Percentiles rank a stretch among this genome's conserved stretches.
These are phyloP conservation scores for Neofusicoccum cordaticola DNA, from an alignment of 2,329 filamentous ascomycete species.

Conservation along the genomic window DNA sequence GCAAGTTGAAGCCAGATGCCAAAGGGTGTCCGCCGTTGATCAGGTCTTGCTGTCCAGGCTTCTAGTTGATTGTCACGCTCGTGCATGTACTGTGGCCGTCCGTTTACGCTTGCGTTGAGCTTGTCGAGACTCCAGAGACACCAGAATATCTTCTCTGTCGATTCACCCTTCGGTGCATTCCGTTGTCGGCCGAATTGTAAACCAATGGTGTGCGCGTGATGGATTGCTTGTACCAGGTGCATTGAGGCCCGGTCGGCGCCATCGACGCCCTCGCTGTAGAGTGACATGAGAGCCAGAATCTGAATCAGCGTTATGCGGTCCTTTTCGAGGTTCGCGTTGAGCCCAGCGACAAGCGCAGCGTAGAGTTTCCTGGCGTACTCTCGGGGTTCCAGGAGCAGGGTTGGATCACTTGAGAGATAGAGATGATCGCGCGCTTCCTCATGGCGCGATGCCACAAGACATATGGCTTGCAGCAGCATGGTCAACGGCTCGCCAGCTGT, in stretches of 20 bases:
- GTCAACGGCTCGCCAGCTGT: conserved; percentile 36
- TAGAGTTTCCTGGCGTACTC: conserved; percentile 47
- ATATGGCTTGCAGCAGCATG: conserved; percentile 45
- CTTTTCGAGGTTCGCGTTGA: conserved; percentile 42
- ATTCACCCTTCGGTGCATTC: conserved; percentile 33
- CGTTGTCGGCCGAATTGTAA: conserved; percentile 41
- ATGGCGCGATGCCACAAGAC: conserved; percentile 49
- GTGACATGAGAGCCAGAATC: conserved; percentile 45
- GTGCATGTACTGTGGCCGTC: conserved; percentile 47
- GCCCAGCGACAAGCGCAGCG: conserved; percentile 39
- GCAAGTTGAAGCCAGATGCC: conserved; percentile 48
- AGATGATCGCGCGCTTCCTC: conserved; percentile 41
- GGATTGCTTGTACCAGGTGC: conserved; percentile 48
- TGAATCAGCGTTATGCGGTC: conserved; percentile 49
- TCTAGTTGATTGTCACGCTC: conserved; percentile 47
- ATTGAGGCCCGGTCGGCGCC: conserved; percentile 48
- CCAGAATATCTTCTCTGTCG: conserved; percentile 49
- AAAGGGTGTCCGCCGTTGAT: conserved; percentile 46
- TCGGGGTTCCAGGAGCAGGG: conserved; percentile 34
- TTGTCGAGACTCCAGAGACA: conserved; percentile 50
- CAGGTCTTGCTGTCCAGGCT: conserved; percentile 39
- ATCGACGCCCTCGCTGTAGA: conserved; percentile 48
- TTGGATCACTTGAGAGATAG: conserved; percentile 34
- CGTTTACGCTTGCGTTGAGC: conserved; percentile 47
- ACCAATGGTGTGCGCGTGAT: conserved; percentile 49